A percentile compares a stretch with the other conserved stretches of the same genome.
Conservation (phyloP, 1,139 yeast genomes). For the Debaryomyces fabryi region DNA sequence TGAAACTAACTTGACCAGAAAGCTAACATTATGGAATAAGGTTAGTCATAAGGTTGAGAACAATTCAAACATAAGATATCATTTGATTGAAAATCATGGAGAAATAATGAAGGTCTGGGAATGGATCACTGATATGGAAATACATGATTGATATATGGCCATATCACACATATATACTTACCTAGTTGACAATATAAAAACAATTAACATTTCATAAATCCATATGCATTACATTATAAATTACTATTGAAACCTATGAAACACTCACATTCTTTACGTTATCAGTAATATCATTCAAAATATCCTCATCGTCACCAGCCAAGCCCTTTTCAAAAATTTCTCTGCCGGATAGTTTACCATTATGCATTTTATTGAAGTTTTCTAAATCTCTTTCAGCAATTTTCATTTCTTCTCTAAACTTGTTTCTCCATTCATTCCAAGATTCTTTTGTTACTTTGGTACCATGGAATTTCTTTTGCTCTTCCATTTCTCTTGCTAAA, state of each 20-base stretch:
- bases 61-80: constrained; percentile 62
- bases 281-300: constrained; percentile 27
- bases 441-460: constrained; percentile 78
- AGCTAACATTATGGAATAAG: constrained; percentile 61
- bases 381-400: constrained; percentile 51
- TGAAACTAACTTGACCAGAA: constrained; percentile 46
- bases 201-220: neutral
- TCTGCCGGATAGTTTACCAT: constrained; percentile 80
- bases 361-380: constrained; percentile 60
- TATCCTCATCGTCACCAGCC: constrained; percentile 61
- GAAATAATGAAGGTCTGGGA: constrained; percentile 91
- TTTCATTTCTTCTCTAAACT: constrained; percentile 63
- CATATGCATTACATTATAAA: neutral
- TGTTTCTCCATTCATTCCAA: constrained; percentile 68
- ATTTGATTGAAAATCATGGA: constrained; percentile 75
- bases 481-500: constrained; percentile 61
- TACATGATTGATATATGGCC: constrained; percentile 3
- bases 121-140: constrained; percentile 62
- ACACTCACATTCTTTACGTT: constrained; percentile 15
- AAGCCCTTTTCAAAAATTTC: constrained; percentile 90
- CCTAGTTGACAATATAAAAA: constrained; percentile 2
- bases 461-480: constrained; percentile 78
- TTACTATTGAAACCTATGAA: neutral
- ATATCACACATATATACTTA: neutral
- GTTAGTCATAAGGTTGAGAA: constrained; percentile 64